Evolutionary conservation across 768 basidiomycete species (phyloP), one percentile per base, ranked within the genome.

Genomic region (Suillus sp.): DNA sequence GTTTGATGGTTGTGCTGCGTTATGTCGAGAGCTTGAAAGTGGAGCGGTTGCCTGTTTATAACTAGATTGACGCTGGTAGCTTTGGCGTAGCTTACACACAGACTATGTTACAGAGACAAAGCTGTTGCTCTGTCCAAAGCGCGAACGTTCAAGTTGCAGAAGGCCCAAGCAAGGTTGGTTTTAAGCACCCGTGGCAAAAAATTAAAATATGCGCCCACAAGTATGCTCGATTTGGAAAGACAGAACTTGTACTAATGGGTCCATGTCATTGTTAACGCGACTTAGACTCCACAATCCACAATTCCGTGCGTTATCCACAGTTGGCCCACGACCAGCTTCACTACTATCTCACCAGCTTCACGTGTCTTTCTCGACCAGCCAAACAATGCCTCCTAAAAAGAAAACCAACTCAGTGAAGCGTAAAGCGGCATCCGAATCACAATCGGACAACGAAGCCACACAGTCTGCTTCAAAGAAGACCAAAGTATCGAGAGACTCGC

Each of bases 321-420:
- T 45, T 45, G n/a, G n/a, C n/a, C n/a, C 11, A 38, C 37, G 25
- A 27, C 25, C 16, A 57, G 37, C 55, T 57, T 40, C 4, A 13
- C 27, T 16, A 11, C 55, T 6, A 20, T 40, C 37, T 57, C 25
- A 18, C 56, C 25, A 11, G 18, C 11, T 57, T 47, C 53, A n/a
- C 16, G 51, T 7, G 27, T 42, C 40, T 34, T 40, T 27, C n/a
- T 13, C 55, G 13, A 32, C n/a, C 27, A 10, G 35, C 35, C 53
- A 27, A 11, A 51, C 38, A 20, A 78, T 78, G 78, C 69, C 74
- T 22, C 71, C 72, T 1, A 76, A 72, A 66, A 71, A 73, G 40
- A 72, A 72, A 48, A 56, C 67, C 30, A 11, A 35, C 35, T 64
- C 75, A 10, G 64, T 72, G 16, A 77, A 79, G 65, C 71, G 74